Evolutionary conservation across 2,329 filamentous ascomycete species (phyloP).

Genomic region (Bipolaris cookei): DNA sequence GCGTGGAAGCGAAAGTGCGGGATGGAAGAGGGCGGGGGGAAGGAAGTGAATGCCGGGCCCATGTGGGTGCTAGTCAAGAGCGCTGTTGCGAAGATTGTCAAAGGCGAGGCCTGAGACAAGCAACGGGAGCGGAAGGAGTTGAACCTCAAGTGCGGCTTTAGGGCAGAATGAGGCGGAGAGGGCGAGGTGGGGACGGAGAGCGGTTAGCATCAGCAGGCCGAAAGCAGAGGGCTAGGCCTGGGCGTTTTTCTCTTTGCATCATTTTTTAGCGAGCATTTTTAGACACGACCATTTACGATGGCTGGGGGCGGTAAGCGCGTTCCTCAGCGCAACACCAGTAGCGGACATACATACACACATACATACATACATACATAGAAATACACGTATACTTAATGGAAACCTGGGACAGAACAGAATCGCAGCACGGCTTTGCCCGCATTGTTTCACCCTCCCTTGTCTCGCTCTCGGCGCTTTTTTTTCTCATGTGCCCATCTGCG

Average conservation of each 20-base stretch:
- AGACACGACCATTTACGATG: slow-evolving; percentile 8
- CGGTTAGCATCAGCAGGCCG: slow-evolving; percentile 6
- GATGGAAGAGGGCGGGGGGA: slow-evolving; percentile 26
- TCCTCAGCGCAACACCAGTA: background rate
- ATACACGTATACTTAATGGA: background rate
- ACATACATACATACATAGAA: background rate
- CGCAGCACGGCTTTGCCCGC: background rate
- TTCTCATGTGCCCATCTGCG: background rate
- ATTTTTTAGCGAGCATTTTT: slow-evolving; percentile 10
- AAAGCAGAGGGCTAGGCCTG: slow-evolving; percentile 1
- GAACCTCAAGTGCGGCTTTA: background rate
- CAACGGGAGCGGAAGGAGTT: background rate
- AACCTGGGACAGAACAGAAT: background rate
- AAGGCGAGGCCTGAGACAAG: slow-evolving; percentile 28
- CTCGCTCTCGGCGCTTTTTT: background rate
- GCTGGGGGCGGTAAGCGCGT: slow-evolving; percentile 8
- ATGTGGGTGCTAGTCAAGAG: slow-evolving; percentile 40
- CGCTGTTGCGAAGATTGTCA: slow-evolving; percentile 31
- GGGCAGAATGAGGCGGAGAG: slow-evolving; percentile 2
- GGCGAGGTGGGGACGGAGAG: background rate
- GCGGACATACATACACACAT: no score
- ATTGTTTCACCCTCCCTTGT: background rate
- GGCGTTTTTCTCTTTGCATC: slow-evolving; percentile 11
- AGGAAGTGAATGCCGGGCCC: slow-evolving; percentile 33
- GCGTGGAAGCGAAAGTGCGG: slow-evolving; percentile 35